These are phyloP conservation scores for Parietaria judaica DNA, from an alignment of 306 rosid genomes.

Conservation along the genomic window DNA sequence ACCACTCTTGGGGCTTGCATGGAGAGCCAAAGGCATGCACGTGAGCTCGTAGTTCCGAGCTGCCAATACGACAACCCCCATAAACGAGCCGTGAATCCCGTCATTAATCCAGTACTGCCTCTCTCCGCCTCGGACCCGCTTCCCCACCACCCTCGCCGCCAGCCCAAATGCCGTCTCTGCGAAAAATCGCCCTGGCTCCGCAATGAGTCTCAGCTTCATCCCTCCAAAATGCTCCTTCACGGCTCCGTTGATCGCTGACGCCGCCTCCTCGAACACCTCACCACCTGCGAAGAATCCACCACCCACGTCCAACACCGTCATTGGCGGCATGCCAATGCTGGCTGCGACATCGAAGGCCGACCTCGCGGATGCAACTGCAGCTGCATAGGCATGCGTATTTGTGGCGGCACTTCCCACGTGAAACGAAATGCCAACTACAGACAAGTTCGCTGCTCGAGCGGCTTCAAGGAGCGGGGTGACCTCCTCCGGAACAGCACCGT, in stretches of 20 bases:
- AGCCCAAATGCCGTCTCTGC: slow-evolving; percentile 30
- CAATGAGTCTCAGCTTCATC: slow-evolving; percentile 21
- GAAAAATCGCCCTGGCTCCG: slow-evolving; percentile 59
- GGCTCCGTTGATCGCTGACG: slow-evolving; percentile 23
- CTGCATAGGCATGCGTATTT: slow-evolving; percentile 13
- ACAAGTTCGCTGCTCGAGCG: slow-evolving; percentile 25
- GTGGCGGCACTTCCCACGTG: slow-evolving; percentile 55
- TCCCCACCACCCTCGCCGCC: slow-evolving; percentile 37
- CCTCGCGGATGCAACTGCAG: slow-evolving; percentile 33
- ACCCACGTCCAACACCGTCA: slow-evolving; percentile 45
- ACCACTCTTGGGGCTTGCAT: background rate
- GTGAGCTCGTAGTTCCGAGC: background rate
- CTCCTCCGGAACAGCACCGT: slow-evolving; percentile 45
- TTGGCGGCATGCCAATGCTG: slow-evolving; percentile 29
- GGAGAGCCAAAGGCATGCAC: background rate
- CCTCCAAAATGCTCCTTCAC: slow-evolving; percentile 18
- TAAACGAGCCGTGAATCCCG: slow-evolving; percentile 18
- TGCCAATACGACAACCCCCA: background rate
- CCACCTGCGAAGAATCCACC: slow-evolving; percentile 44
- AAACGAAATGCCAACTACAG: slow-evolving; percentile 47
- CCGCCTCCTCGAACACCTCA: slow-evolving; percentile 27
- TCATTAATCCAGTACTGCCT: slow-evolving; percentile 61
- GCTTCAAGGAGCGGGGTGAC: slow-evolving; percentile 34
- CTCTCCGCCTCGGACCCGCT: slow-evolving; percentile 35
- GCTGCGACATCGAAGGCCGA: slow-evolving; percentile 33